A percentile compares a stretch with the other conserved stretches of the same genome.
Conservation (phyloP, 768 basidiomycete genomes). For the Daedalea quercina region DNA sequence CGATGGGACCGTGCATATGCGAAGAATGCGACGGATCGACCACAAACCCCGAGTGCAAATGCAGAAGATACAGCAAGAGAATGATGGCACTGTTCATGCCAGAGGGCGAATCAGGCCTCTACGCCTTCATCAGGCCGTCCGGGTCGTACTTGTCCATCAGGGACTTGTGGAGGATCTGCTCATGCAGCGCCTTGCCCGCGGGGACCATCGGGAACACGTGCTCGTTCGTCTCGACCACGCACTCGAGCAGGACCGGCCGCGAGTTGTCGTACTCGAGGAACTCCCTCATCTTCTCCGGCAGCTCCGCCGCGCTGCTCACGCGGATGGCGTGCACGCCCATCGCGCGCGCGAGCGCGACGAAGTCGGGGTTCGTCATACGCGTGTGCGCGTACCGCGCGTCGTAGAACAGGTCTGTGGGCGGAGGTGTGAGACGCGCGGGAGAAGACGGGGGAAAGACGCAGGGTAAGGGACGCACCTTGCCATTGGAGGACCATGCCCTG, state of each 20-base stretch:
- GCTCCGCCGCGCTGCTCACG: slow-evolving; percentile 60
- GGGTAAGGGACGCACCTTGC: slow-evolving; percentile 69
- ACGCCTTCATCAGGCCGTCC: neutral
- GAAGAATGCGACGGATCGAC: no score
- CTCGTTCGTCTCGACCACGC: slow-evolving; percentile 74
- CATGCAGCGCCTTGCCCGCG: slow-evolving; percentile 91
- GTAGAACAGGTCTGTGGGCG: slow-evolving; percentile 79
- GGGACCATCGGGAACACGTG: slow-evolving; percentile 93
- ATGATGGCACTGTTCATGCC: no score
- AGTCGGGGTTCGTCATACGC: slow-evolving; percentile 92
- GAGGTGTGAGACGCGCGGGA: neutral
- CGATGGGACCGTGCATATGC: no score
- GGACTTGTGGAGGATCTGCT: slow-evolving; percentile 67
- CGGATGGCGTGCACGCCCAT: slow-evolving; percentile 93
- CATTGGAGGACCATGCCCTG: slow-evolving; percentile 99
- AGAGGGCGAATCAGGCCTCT: no score
- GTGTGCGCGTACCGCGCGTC: slow-evolving; percentile 96
- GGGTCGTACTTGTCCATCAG: slow-evolving; percentile 20
- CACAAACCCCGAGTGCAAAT: no score
- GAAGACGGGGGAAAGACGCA: neutral
- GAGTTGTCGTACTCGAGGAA: slow-evolving; percentile 90
- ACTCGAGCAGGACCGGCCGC: slow-evolving; percentile 89
- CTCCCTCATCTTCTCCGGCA: slow-evolving; percentile 97
- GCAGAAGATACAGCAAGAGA: no score
- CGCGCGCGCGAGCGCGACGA: slow-evolving; percentile 79